Percentiles rank a stretch among this genome's conserved stretches.
These are phyloP conservation scores for Backusella circina DNA, from an alignment of 192 early-diverging fungal genomes.

Conservation along the genomic window DNA sequence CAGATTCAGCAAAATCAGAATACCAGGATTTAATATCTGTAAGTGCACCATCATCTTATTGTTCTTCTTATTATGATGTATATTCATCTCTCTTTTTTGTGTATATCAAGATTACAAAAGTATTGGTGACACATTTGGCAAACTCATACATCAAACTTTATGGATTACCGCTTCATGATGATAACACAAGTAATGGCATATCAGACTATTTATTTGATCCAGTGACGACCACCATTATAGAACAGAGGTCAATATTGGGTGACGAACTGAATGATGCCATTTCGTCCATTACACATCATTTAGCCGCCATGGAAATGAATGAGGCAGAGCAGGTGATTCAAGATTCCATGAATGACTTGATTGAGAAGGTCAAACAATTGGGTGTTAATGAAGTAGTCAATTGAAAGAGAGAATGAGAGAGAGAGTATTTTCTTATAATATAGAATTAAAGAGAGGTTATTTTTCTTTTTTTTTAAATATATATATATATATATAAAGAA, in stretches of 20 bases:
- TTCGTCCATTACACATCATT: conserved; percentile 6
- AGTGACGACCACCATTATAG: background rate
- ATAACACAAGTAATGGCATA: background rate
- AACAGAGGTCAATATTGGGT: too few relatives aligned
- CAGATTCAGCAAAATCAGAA: conserved; percentile 15
- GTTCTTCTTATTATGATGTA: background rate
- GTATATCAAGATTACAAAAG: conserved; percentile 19
- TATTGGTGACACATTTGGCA: conserved; percentile 20
- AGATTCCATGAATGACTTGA: conserved; percentile 19
- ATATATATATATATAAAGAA: too few relatives aligned
- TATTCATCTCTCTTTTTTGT: background rate
- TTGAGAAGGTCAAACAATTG: conserved; percentile 21
- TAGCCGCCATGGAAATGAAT: conserved; percentile 15
- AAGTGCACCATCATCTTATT: background rate
- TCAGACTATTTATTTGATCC: conserved; percentile 17
- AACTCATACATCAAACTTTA: conserved; percentile 13
- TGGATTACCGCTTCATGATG: background rate
- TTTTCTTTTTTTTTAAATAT: too few relatives aligned
- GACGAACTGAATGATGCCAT: conserved; percentile 13
- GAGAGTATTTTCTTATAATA: too few relatives aligned
- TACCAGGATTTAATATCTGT: conserved; percentile 21
- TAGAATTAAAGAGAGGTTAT: too few relatives aligned
- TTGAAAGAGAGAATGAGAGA: too few relatives aligned
- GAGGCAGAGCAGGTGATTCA: background rate
- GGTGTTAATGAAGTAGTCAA: conserved; percentile 18